Evolutionary conservation across 2,329 filamentous ascomycete species (phyloP).

Genomic region (Xylariaceae sp.): DNA sequence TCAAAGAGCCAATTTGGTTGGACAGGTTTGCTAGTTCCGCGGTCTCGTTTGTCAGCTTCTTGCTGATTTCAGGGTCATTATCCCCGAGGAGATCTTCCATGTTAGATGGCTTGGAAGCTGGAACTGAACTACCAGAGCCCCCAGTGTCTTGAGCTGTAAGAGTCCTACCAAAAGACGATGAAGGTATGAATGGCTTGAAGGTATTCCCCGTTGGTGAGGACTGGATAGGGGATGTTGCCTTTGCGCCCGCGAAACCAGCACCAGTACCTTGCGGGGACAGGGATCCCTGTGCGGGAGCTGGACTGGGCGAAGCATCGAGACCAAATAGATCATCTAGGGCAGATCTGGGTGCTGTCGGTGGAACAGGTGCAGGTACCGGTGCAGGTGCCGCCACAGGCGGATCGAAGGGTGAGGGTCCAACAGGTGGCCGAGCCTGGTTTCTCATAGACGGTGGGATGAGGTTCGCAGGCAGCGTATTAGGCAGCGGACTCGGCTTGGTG

Average conservation of each 20-base stretch:
- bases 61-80: slow-evolving; percentile 82
- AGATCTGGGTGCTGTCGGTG: slow-evolving; percentile 60
- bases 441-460: slow-evolving; percentile 87
- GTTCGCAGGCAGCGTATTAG: slow-evolving; percentile 73
- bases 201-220: slow-evolving; percentile 47
- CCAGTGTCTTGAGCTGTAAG: slow-evolving; percentile 77
- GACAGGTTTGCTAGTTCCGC: slow-evolving; percentile 93
- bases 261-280: slow-evolving; percentile 72
- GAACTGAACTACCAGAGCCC: slow-evolving; percentile 46
- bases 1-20: slow-evolving; percentile 87
- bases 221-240: slow-evolving; percentile 54
- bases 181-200: slow-evolving; percentile 90
- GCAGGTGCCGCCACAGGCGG: slow-evolving; percentile 27
- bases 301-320: slow-evolving; percentile 65
- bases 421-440: slow-evolving; percentile 50
- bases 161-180: slow-evolving; percentile 86
- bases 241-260: slow-evolving; percentile 39
- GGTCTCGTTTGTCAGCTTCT: slow-evolving; percentile 83
- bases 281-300: slow-evolving; percentile 57
- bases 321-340: slow-evolving; percentile 93
- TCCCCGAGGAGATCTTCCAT: slow-evolving; percentile 86
- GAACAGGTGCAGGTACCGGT: slow-evolving; percentile 30
- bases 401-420: slow-evolving; percentile 52
- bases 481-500: slow-evolving; percentile 68
- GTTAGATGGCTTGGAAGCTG: slow-evolving; percentile 23